Base-by-base conservation (phyloP, 345 rosid species). In the Hirschfeldia incana region DNA sequence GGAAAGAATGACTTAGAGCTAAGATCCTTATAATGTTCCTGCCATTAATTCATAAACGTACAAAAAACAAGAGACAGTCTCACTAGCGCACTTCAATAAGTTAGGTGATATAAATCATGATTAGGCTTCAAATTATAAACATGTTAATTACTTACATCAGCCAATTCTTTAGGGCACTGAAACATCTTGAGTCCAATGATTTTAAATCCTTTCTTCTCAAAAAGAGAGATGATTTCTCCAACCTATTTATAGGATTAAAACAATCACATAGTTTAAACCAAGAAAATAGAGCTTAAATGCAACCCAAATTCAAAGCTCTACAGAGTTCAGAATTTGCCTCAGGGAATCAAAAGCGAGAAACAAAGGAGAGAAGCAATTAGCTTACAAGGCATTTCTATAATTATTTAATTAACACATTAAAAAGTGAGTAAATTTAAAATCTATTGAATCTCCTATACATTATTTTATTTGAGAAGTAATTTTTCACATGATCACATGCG, bases 1-100 rank as follows among this genome's bases (percentile, higher is more conserved):
- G 97, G 94, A 82, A 90, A 92, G 87, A 95, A 95, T n/a, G 97
- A 75, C 76, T 88, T 95, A 62, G 92, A 76, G 63, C 84, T 84
- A 73, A 95, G 98, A 88, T 95, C 98, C 80, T 91, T 92, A 65
- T 95, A 95, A 72, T 95, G 99, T 71, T 93, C 98, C 99, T 95
- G 82, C 1, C 37, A 21, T 21, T 21, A 66, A 63, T 64, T 51
- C 10, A 69, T 30, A 49, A 57, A 63, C 36, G 65, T 62, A 70
- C 57, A 30, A 59, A 27, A 21, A 26, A 58, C 21, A 21, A 21
- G 21, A 21, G 21, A 21, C 21, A 21, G 21, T 21, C 21, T 21
- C 21, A 21, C 21, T 21, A 21, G 21, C 21, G 21, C 21, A 21
- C 21, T 21, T 21, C 21, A 72, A 60, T 4, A 13, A 61, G 67